Base-by-base conservation (phyloP, 106 monocot genomes). In the Posidonia australis region DNA sequence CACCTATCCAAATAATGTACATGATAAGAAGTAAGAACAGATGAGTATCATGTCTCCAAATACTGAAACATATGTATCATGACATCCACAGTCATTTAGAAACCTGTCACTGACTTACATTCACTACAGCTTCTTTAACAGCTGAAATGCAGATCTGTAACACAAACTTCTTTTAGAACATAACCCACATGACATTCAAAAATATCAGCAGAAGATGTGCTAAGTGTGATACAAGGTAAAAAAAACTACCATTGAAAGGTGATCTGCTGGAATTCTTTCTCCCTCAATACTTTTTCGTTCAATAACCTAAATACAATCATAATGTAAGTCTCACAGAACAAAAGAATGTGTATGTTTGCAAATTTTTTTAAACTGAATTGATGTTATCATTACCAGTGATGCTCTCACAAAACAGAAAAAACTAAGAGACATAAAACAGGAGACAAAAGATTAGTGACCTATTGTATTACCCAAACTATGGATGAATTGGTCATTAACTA, bases 71-170 rank as follows among this genome's bases (percentile, higher is more conserved):
- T 30, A 25, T 17, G 5, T 23, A 70, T 29, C 21, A 12, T 11
- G 60, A 4, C 63, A 19, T 60, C 12, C 28, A 66, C 19, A 12
- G 14, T 18, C 44, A 54, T 51, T 12, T 31, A 17, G 18, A 58
- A 16, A 67, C 31, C 24, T 21, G 43, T 20, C 52, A 54, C 21
- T 7, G 30, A 73, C 93, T 78, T 84, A 87, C 94, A 82, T 84
- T 78, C 48, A 68, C 69, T 51, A 90, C 59, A 42, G 94, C 84
- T 69, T 87, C 90, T 66, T 87, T 86, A 29, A 90, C 71, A 41
- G 90, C 94, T 30, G 75, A 74, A 36, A 76, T 74, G 72, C 90
- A 96, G 24, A 87, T 80, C 94, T 94, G 85, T 73, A 89, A 29
- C 11, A 66, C 14, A 67, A 49, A 49, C 21, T 9, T 27, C 14